Conservation (phyloP, 192 early-diverging fungal species). For the Coemansia nantahalensis region DNA sequence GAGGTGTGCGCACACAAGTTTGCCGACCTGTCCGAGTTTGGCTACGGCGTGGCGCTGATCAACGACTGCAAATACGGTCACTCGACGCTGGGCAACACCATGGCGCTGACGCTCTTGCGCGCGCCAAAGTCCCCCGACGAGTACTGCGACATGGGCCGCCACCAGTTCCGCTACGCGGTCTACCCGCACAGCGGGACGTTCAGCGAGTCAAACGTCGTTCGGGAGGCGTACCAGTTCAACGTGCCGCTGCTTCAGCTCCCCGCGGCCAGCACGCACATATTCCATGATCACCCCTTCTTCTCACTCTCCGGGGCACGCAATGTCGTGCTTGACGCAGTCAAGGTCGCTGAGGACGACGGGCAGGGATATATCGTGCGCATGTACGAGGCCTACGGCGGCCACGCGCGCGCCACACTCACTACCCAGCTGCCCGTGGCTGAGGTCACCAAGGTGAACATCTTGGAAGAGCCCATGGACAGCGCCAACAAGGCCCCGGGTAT, state of each 20-base stretch:
- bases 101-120: slow-evolving; percentile 80
- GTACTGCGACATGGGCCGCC: slow-evolving; percentile 59
- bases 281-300: slow-evolving; percentile 17
- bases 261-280: background rate
- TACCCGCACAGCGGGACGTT: slow-evolving; percentile 87
- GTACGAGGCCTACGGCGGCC: slow-evolving; percentile 91
- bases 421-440: slow-evolving; percentile 18
- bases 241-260: slow-evolving; percentile 61
- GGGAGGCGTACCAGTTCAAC: slow-evolving; percentile 87
- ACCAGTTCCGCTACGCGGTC: slow-evolving; percentile 84
- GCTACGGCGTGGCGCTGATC: slow-evolving; percentile 88
- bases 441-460: slow-evolving; percentile 65
- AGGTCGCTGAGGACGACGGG: slow-evolving; percentile 75
- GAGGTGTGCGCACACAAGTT: slow-evolving; percentile 97
- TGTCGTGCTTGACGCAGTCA: slow-evolving; percentile 87
- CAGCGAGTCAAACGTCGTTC: slow-evolving; percentile 79
- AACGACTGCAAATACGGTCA: slow-evolving; percentile 99
- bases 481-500: slow-evolving; percentile 5
- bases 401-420: slow-evolving; percentile 18
- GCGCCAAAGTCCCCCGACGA: slow-evolving; percentile 74
- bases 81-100: slow-evolving; percentile 72
- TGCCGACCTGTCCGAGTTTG: slow-evolving; percentile 90
- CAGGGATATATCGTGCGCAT: slow-evolving; percentile 71
- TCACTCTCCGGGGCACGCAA: slow-evolving; percentile 54
- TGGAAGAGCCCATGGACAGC: slow-evolving; percentile 65